Evolutionary conservation across 176 grass and related monocot species (phyloP).

Genomic region (Coix lacrymajobi): DNA sequence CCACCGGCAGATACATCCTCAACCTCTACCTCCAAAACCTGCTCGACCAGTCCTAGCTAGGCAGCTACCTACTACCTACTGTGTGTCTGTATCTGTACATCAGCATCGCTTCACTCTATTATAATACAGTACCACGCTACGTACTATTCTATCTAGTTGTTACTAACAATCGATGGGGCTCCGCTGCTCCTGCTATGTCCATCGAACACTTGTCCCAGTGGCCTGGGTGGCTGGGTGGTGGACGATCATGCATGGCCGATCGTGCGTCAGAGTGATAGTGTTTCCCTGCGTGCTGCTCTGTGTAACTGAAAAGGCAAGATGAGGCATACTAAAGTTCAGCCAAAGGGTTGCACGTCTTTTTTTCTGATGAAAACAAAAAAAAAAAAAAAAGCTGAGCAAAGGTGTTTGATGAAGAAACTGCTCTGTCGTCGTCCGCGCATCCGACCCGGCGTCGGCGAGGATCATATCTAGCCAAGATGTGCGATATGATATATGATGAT

Average conservation of each 20-base stretch:
- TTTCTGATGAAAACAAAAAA: background rate
- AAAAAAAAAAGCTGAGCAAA: background rate
- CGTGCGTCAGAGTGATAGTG: background rate
- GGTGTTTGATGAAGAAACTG: background rate
- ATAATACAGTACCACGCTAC: no score
- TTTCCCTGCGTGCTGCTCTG: background rate
- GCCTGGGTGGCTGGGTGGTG: no score
- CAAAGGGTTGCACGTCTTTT: background rate
- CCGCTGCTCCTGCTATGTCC: background rate
- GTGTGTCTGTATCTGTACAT: background rate
- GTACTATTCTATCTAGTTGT: background rate
- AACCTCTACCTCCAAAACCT: constrained; percentile 85
- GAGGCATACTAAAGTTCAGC: background rate
- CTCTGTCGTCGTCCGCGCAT: background rate
- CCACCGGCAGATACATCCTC: constrained; percentile 86
- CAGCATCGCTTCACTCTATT: background rate
- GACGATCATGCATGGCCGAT: background rate
- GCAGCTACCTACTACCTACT: background rate
- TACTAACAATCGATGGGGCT: background rate
- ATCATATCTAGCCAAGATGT: background rate
- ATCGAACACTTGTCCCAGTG: background rate
- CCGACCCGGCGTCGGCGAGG: no score
- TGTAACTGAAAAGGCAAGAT: background rate
- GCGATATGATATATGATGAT: no score
- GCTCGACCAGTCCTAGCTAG: constrained; percentile 59